These are phyloP conservation scores for Kwoniella botswanensis DNA, from an alignment of 768 basidiomycete species.

Conservation along the genomic window DNA sequence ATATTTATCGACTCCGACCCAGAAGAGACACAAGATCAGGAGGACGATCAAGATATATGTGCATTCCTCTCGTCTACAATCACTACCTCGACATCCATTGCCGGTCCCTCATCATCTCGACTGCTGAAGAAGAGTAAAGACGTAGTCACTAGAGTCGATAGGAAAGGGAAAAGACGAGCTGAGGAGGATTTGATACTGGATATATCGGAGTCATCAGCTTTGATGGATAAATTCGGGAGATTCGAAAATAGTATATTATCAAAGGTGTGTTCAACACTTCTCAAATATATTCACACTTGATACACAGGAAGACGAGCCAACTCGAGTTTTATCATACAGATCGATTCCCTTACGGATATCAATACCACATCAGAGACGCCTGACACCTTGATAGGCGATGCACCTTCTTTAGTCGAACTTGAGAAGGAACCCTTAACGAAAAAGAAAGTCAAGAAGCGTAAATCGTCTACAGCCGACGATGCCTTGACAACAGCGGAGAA, in stretches of 20 bases:
- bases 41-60: slow-evolving; percentile 18
- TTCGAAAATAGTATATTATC: slow-evolving; percentile 17
- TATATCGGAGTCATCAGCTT: slow-evolving; percentile 15
- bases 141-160: not conserved
- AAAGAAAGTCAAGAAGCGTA: slow-evolving; percentile 13
- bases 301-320: not conserved
- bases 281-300: not conserved
- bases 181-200: not conserved
- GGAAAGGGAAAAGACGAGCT: slow-evolving; percentile 1
- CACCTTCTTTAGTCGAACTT: not conserved
- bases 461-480: not conserved
- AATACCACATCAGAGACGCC: not conserved
- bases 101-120: not conserved
- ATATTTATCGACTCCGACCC: slow-evolving; percentile 22
- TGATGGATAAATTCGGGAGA: slow-evolving; percentile 61
- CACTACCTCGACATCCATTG: not conserved
- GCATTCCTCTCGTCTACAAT: slow-evolving; percentile 10
- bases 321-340: not conserved
- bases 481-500: not conserved
- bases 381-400: not conserved
- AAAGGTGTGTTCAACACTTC: not conserved
- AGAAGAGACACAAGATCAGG: slow-evolving; percentile 7
- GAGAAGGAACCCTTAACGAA: not conserved
- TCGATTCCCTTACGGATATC: not conserved
- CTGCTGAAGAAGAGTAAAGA: not conserved